Base-by-base conservation (phyloP, 169 alveolate species). In the Cryptosporidium ryanae region DNA sequence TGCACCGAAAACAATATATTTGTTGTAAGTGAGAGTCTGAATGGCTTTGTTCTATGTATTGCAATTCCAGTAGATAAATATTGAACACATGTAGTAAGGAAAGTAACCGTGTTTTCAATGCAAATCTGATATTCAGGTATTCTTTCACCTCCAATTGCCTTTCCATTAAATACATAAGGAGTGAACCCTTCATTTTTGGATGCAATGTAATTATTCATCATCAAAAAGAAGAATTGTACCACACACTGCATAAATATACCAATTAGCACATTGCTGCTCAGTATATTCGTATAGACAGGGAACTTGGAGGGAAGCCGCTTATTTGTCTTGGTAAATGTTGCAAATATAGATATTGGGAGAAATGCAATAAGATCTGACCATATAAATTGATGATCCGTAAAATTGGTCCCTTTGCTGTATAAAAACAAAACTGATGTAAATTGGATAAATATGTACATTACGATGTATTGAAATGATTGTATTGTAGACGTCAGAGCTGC, bases 401-500 rank as follows among this genome's bases (percentile, higher is more conserved):
- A 76, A 50, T 76, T 76, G 6, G 87, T 76, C 1, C 87, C 87
- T 43, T 61, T 76, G 23, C 76, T 59, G 46, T 76, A 59, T 59
- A 76, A 32, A 23, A 57, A 76, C 25, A 76, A 10, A 12, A 76
- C 87, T 1, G 87, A 55, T 1, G 87, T 59, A 31, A 76, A 76
- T 61, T 76, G 87, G 8, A 76, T 76, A 31, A 76, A 76, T 31
- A 76, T 76, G 63, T 76, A 76, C 29, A 76, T 17, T 8, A 76
- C 87, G 21, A 48, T 34, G 25, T 27, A 76, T 50, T 76, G 87
- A 29, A 76, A 76, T 18, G 87, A 59, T 25, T 76, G 87, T 21
- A 76, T 76, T 13, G 87, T 76, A 4, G 87, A 76, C 1, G 87
- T 76, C 29, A 76, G 44, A 10, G 87, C 87, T 23, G 87, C 87